Evolutionary conservation across 2,329 filamentous ascomycete species (phyloP), one percentile per base, ranked within the genome.

Genomic region (Dothistroma septosporum): DNA sequence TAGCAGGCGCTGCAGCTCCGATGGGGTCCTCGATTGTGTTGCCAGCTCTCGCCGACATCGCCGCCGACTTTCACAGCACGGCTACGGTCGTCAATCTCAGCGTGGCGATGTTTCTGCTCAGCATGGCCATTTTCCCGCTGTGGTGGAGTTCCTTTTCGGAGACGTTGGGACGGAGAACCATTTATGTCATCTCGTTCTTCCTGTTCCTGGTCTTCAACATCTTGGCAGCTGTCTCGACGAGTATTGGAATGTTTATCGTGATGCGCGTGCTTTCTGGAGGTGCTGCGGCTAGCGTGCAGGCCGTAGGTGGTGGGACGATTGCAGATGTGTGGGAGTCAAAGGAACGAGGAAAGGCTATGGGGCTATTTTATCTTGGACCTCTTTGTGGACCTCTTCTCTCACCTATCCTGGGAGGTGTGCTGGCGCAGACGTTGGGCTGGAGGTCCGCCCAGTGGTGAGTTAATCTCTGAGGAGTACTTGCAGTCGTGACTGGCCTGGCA

Each of bases 141-240:
- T 94, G 90, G 90, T 94, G 89, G 89, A 91, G 88, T 0, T 87
- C 87, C 1, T 92, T 94, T 70, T 91, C 88, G 9, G 91, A 94
- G 68, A 76, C 76, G 4, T 71, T 81, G 0, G 91, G 91, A 12
- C 84, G 91, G 46, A 84, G 91, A 22, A 87, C 85, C n/a, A 88
- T 95, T 67, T 94, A 93, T 72, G 76, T 95, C 33, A 76, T 83
- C 35, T 92, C 89, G 0, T 94, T 94, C 73, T 72, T 80, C 22
- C 77, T 93, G 14, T 92, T 91, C 70, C 78, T 87, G 57, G 63
- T 92, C 44, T 93, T 89, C 76, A 87, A 86, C 55, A 77, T 89
- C 16, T 77, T 91, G 46, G 85, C 84, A 55, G 90, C 89, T 16
- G 74, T 91, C 31, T 88, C 86, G 66, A 82, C 79, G 57, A 87